Evolutionary conservation across 345 rosid genomes (phyloP), one percentile per base, ranked within the genome.

Genomic region (Brassica carinata): DNA sequence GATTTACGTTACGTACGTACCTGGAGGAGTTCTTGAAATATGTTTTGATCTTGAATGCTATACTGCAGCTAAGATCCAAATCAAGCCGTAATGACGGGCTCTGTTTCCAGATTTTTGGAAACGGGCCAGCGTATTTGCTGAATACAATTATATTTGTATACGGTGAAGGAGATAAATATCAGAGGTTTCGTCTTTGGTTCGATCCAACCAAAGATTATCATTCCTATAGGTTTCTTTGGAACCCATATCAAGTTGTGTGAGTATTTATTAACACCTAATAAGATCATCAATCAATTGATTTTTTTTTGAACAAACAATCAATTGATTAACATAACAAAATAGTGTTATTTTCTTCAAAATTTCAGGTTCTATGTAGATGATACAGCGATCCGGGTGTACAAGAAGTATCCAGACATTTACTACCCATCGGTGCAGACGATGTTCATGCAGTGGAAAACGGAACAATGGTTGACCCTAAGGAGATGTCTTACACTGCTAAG

Each of bases 351-450:
- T 66, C 14, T 6, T 40, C 64, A 65, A 62, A 67, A 59, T 63
- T 61, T 53, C 81, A 86, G 87, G 81, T 83, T 85, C 66, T 78
- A 59, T 51, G 81, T 87, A 8, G 89, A 85, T 65, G 34, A 76
- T 31, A 75, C 75, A 40, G 86, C 86, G 0, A 77, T 87, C 63
- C 67, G 89, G 9, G 84, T 87, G 69, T 81, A 73, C 63, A 65
- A 10, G 33, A 87, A 83, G 65, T 64, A 53, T 5, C 51, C 72
- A 70, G 51, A 17, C 59, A 51, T 57, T 63, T 76, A 8, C 29
- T 19, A 68, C 26, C 86, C 80, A 74, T 68, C 77, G 23, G 18
- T 53, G 63, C 85, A 83, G 70, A 67, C 85, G 2, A 87, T 87
- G 85, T 71, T 74, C 74, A 55, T 82, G 34, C 53, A 7, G 81